Conservation (phyloP, 1,284 basidiomycete species). For the Cutaneotrichosporon dermatis region DNA sequence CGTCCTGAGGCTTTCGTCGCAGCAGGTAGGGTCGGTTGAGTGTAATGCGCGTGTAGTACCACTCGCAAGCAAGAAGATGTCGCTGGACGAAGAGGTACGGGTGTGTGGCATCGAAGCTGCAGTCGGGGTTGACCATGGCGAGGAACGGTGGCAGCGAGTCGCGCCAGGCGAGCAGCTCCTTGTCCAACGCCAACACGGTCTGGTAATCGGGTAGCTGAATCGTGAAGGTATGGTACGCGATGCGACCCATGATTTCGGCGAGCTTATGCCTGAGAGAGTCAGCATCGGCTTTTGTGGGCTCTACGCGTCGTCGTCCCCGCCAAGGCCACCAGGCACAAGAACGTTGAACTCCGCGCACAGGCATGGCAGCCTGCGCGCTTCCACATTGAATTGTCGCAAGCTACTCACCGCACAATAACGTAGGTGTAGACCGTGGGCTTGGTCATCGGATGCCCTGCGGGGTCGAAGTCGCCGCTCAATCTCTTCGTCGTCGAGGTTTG, state of each 20-base stretch:
- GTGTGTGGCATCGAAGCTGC: slow-evolving; percentile 38
- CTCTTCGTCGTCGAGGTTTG: slow-evolving; percentile 50
- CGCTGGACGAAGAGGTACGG: slow-evolving; percentile 48
- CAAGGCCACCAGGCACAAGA: background rate
- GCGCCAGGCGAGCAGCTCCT: slow-evolving; percentile 48
- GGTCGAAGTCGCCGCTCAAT: slow-evolving; percentile 48
- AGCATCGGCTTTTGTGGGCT: too few relatives aligned
- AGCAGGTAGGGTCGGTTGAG: slow-evolving; percentile 49
- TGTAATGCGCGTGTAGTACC: slow-evolving; percentile 48
- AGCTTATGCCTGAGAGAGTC: slow-evolving; percentile 39
- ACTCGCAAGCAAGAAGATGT: slow-evolving; percentile 46
- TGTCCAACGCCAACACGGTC: slow-evolving; percentile 49
- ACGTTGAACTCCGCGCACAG: background rate
- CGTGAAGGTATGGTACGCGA: slow-evolving; percentile 51
- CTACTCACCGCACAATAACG: slow-evolving; percentile 43
- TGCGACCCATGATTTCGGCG: slow-evolving; percentile 50
- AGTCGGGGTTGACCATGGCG: slow-evolving; percentile 43
- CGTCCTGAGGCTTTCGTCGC: slow-evolving; percentile 46
- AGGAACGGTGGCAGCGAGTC: slow-evolving; percentile 47
- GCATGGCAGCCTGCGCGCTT: background rate
- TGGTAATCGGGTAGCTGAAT: slow-evolving; percentile 51
- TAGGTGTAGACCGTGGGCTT: slow-evolving; percentile 50
- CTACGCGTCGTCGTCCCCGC: too few relatives aligned
- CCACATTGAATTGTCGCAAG: background rate
- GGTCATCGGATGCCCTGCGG: slow-evolving; percentile 47